A percentile compares a stretch with the other conserved stretches of the same genome.
phyloP scores from a whole-genome alignment of 345 rosid species.

The Acer negundo region DNA sequence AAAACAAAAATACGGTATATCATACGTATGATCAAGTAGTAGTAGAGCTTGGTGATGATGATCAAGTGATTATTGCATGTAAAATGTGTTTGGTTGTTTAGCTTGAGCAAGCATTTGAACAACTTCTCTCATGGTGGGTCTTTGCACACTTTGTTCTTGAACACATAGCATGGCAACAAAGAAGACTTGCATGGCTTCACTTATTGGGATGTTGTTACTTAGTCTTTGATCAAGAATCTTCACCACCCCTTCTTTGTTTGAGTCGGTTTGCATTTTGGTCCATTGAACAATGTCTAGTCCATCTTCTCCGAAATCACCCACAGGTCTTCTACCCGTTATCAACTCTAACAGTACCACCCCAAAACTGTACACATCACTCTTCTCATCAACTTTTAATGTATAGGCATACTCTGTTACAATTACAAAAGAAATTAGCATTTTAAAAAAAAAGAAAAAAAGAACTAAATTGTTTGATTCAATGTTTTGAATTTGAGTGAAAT shows the following conservation, averaged over 20 bases:
- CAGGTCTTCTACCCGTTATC: conserved; percentile 75
- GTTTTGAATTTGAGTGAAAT: background rate
- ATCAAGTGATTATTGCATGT: conserved; percentile 26
- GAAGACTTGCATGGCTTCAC: conserved; percentile 77
- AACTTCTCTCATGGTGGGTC: conserved; percentile 95
- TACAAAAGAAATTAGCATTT: background rate
- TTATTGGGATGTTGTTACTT: conserved; percentile 46
- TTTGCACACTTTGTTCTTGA: conserved; percentile 87
- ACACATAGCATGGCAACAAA: conserved; percentile 85
- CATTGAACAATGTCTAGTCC: conserved; percentile 92
- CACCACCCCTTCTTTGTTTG: conserved; percentile 61
- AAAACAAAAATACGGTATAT: background rate
- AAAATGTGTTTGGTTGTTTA: conserved; percentile 49
- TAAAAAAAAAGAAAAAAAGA: background rate
- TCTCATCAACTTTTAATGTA: conserved; percentile 80
- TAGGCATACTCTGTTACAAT: conserved; percentile 72
- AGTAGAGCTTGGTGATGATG: background rate
- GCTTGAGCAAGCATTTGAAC: conserved; percentile 89
- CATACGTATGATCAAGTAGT: background rate
- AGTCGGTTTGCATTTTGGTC: conserved; percentile 59
- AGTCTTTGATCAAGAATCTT: conserved; percentile 63
- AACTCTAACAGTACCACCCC: conserved; percentile 86
- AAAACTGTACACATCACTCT: conserved; percentile 93
- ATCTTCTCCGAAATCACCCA: conserved; percentile 81
- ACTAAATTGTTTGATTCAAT: background rate